Base-by-base conservation (phyloP, 1,284 basidiomycete genomes). In the Ustilago trichophora region DNA sequence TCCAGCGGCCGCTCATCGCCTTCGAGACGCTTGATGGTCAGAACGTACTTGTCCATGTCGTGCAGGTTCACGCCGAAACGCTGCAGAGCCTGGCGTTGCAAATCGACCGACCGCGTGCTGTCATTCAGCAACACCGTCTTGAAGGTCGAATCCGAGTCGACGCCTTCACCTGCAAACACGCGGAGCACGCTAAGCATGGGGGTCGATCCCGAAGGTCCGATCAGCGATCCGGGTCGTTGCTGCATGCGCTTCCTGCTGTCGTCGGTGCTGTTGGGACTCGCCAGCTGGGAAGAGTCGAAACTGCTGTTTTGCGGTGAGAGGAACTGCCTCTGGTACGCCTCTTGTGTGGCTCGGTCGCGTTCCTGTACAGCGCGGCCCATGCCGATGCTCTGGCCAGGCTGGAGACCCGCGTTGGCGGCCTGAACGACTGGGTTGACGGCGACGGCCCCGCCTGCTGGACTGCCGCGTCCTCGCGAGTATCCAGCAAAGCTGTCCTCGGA, bases 111-210 rank as follows among this genome's bases (percentile, higher is more conserved):
- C 0, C 89, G 90, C 0, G 93, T 97, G 5, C 88, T 88, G 8
- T 90, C 85, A 77, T 94, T 97, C 62, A 98, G 87, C 18, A 98
- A 83, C 1, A 96, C 95, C 1, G 95, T 98, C 85, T 98, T 98
- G 86, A 98, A 98, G 1, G 93, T 96, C 3, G 93, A 91, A 71
- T 97, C 93, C 1, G 91, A 92, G 77, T 93, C 88, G 58, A 85
- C 78, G 18, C 83, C 77, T 63, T 90, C 88, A 9, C 94, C 95
- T 0, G 93, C 93, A 80, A 98, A 98, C 37, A 98, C 88, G 16
- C 94, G 90, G 47, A 98, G 88, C 57, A 98, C 94, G 74, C 90
- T 96, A 56, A 98, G 86, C 69, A 94, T 89, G 0, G 92, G 92
- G 7, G 91, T 88, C 15, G 86, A 86, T 15, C 72, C 73, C 0